Evolutionary conservation across 2,329 filamentous ascomycete genomes (phyloP), one percentile per base, ranked within the genome.

Genomic region (Fusarium nurragi): DNA sequence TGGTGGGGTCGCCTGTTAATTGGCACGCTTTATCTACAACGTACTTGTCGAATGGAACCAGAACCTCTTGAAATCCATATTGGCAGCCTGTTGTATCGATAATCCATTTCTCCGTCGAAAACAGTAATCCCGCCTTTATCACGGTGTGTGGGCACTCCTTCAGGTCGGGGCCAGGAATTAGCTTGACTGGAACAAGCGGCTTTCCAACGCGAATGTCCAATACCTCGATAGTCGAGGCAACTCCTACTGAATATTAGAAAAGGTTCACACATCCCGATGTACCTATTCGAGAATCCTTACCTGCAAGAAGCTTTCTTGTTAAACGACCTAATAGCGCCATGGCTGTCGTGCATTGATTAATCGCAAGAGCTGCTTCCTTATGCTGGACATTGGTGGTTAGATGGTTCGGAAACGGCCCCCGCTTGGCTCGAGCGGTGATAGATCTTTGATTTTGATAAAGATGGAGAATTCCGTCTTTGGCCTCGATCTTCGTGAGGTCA

Each of bases 321-420:
- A 44, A 18, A 26, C 37, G 26, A 11, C 47, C 14, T 4, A 43
- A 25, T 8, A 51, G 10, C 21, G 47, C 47, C 1, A 18, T 51
- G 13, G 47, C 47, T 30, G 22, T 34, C 9, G 47, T 51, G 21
- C 47, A 51, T 12, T 51, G 47, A 25, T 51, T 51, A 14, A 51
- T 25, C 5, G 47, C 18, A 16, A 51, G 26, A 21, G 47, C 37
- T 16, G 47, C 47, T 32, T 51, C 26, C 14, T 32, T 51, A 12
- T 51, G 37, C 37, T 43, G 26, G 9, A 16, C 9, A 34, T 44
- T 34, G 37, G 47, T 34, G 37, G 47, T 25, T 0, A 43, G 18
- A 25, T 43, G 37, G 11, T 34, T 13, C 7, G 47, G 21, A 30
- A 51, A 51, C 6, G 16, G 21, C 16, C 26, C 6, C 19, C 47